A percentile compares a stretch with the other conserved stretches of the same genome.
Conservation (phyloP, 176 grass and related monocot species). For the Aegilops longissima region DNA sequence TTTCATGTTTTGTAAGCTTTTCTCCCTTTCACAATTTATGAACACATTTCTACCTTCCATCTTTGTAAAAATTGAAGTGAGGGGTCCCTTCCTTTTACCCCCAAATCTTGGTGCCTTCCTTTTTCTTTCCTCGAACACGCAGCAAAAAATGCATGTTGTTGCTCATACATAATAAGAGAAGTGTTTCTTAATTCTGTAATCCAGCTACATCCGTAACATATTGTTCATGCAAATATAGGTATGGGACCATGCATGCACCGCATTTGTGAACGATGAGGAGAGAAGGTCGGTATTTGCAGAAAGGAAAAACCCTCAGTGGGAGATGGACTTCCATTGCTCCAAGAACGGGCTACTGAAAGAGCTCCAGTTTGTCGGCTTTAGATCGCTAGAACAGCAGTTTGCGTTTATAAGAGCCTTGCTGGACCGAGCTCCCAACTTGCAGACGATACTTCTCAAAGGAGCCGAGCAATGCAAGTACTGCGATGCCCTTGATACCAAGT, state of each 20-base stretch:
- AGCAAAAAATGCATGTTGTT: neutral
- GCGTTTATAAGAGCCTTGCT: conserved; percentile 20
- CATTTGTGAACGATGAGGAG: neutral
- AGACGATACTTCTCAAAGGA: neutral
- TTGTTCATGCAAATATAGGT: conserved; percentile 2
- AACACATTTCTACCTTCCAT: neutral
- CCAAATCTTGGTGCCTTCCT: neutral
- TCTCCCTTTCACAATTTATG: neutral
- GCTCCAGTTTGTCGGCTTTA: conserved; percentile 19
- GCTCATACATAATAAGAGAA: neutral
- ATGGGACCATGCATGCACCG: neutral
- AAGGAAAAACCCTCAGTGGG: neutral
- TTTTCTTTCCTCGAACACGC: neutral
- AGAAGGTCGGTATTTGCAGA: neutral
- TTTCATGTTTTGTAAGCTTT: neutral
- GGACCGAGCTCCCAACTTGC: neutral
- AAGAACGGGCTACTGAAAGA: neutral
- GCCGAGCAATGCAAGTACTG: neutral
- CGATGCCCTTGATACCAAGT: neutral
- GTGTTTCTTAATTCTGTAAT: neutral
- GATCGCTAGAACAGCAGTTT: conserved; percentile 3
- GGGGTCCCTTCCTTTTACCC: neutral
- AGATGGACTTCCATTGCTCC: neutral
- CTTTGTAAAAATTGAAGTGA: neutral
- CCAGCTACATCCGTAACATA: neutral